Percentiles rank a stretch among this genome's conserved stretches.
These are phyloP conservation scores for Mycosphaerella sp. DNA, from an alignment of 2,329 filamentous ascomycete species.

Conservation along the genomic window DNA sequence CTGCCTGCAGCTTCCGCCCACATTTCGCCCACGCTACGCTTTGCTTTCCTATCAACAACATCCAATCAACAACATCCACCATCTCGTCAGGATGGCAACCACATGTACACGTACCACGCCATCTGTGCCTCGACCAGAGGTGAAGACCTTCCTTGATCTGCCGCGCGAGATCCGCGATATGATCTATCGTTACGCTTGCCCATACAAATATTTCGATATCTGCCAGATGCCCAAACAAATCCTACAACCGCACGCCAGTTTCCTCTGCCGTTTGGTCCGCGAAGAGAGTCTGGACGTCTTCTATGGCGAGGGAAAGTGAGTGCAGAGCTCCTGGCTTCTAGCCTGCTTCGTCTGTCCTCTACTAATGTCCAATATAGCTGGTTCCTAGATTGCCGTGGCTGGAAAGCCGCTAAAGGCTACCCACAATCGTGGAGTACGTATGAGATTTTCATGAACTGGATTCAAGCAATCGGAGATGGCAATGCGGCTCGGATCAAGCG, in stretches of 20 bases:
- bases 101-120: too few relatives aligned
- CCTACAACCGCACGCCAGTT: conserved; percentile 14
- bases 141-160: conserved; percentile 16
- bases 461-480: conserved; percentile 20
- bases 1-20: too few relatives aligned
- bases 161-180: conserved; percentile 22
- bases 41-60: too few relatives aligned
- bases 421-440: too few relatives aligned
- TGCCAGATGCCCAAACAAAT: conserved; percentile 8
- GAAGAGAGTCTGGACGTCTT: conserved; percentile 22
- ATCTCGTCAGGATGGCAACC: too few relatives aligned
- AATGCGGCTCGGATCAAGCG: conserved; percentile 19
- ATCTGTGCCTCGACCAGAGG: background rate
- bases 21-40: too few relatives aligned
- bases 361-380: conserved; percentile 4
- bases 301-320: conserved; percentile 16
- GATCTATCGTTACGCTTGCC: conserved; percentile 18
- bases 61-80: too few relatives aligned
- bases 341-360: background rate
- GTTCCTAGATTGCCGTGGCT: conserved; percentile 19
- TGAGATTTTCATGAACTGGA: conserved; percentile 21
- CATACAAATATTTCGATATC: conserved; percentile 15
- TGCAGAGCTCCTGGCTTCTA: background rate
- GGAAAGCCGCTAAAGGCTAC: too few relatives aligned
- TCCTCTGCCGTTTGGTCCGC: conserved; percentile 11